phyloP scores from a whole-genome alignment of 2,329 filamentous ascomycete genomes.

The Fusarium cyanostomum region DNA sequence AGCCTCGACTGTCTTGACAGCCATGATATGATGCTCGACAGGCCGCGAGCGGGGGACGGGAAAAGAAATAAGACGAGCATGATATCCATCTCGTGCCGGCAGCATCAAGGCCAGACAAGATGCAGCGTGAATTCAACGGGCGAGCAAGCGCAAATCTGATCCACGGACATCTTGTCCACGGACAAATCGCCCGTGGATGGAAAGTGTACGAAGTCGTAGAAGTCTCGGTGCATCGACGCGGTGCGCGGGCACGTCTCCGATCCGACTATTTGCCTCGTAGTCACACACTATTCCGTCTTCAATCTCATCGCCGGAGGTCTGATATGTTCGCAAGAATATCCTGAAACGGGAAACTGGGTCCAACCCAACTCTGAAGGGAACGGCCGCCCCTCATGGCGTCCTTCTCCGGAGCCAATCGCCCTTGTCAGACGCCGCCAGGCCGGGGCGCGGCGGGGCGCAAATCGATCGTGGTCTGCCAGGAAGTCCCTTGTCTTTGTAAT shows the following conservation, averaged over 20 bases:
- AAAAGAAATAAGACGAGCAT: conserved; percentile 24
- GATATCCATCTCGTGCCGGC: conserved; percentile 10
- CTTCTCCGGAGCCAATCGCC: conserved; percentile 38
- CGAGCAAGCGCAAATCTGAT: background rate
- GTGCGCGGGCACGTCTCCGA: conserved; percentile 16
- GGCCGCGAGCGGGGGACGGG: conserved; percentile 4
- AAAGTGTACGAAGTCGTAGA: background rate
- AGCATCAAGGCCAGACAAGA: background rate
- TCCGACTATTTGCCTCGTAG: conserved; percentile 2
- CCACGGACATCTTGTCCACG: background rate
- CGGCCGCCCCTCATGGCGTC: conserved; percentile 34
- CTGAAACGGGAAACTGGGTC: conserved; percentile 43
- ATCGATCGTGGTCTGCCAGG: conserved; percentile 30
- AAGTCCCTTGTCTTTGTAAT: conserved; percentile 17
- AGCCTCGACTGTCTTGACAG: conserved; percentile 1
- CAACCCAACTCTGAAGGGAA: conserved; percentile 29
- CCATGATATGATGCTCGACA: conserved; percentile 2
- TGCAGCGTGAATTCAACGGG: background rate
- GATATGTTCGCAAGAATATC: conserved; percentile 46
- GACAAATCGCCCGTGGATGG: background rate
- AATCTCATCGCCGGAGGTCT: conserved; percentile 17
- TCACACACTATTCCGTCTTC: background rate
- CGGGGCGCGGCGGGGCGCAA: conserved; percentile 2
- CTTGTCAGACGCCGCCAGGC: conserved; percentile 15
- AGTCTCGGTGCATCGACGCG: background rate